Conservation (phyloP, 768 basidiomycete genomes). For the Lactarius trivialis region DNA sequence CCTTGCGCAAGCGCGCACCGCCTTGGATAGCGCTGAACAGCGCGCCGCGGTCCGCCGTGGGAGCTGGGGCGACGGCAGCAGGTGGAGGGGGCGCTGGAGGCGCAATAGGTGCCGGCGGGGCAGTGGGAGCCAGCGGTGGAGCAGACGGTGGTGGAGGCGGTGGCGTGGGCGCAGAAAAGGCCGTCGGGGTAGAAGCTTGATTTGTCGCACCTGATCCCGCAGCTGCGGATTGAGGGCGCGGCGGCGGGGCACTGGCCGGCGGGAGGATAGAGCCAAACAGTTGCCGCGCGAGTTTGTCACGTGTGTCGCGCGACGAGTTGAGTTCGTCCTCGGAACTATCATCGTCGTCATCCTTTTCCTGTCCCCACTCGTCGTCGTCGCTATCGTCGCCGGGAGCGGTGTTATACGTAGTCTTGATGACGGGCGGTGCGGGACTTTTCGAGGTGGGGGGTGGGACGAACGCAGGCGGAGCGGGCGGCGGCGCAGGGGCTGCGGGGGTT, state of each 20-base stretch:
- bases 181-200: constrained; percentile 25
- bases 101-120: constrained; percentile 35
- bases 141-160: constrained; percentile 38
- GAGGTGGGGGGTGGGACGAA: constrained; percentile 30
- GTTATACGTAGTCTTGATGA: constrained; percentile 51
- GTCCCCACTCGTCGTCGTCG: constrained; percentile 85
- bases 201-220: constrained; percentile 18
- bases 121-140: constrained; percentile 28
- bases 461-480: constrained; percentile 27
- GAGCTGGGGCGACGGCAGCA: constrained; percentile 28
- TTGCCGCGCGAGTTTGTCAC: constrained; percentile 67
- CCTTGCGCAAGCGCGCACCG: constrained; percentile 63
- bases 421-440: constrained; percentile 49
- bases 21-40: constrained; percentile 75
- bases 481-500: constrained; percentile 21
- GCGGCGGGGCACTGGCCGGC: constrained; percentile 26
- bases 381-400: constrained; percentile 49
- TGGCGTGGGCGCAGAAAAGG: constrained; percentile 33
- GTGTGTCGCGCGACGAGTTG: constrained; percentile 51
- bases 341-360: constrained; percentile 61
- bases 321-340: constrained; percentile 80
- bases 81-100: constrained; percentile 31
- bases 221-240: constrained; percentile 50
- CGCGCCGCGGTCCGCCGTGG: constrained; percentile 50
- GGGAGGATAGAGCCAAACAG: constrained; percentile 72